Conservation (phyloP, 805 yeast species). For the Zygosaccharomyces bailii region DNA sequence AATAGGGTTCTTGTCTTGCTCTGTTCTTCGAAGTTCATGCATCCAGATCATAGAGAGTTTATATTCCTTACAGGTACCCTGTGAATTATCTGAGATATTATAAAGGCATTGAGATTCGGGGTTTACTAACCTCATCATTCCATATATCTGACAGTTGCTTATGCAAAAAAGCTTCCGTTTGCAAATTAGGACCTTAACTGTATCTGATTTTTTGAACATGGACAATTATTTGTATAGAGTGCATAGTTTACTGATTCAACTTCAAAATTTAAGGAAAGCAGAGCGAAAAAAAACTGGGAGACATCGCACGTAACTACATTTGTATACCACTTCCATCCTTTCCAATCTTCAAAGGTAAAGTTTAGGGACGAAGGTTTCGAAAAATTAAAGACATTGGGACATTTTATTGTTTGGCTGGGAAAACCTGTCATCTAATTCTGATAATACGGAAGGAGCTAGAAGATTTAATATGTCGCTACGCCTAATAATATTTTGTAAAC, state of each 20-base stretch:
- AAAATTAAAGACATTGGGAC: not conserved
- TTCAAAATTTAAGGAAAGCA: not conserved
- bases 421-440: conserved; percentile 1
- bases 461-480: not conserved
- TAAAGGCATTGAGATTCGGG: conserved; percentile 4
- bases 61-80: not conserved
- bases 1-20: no score
- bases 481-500: no score
- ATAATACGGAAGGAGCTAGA: not conserved
- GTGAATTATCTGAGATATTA: not conserved
- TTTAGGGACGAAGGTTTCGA: not conserved
- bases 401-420: conserved; percentile 5
- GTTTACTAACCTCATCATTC: conserved; percentile 1
- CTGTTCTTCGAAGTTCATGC: no score
- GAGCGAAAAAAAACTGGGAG: conserved; percentile 1
- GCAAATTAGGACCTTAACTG: not conserved
- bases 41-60: not conserved
- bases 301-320: not conserved
- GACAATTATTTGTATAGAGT: conserved; percentile 1
- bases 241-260: conserved; percentile 3
- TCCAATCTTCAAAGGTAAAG: not conserved
- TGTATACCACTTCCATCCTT: not conserved
- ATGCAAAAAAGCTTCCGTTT: conserved; percentile 1
- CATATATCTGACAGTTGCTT: conserved; percentile 3
- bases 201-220: conserved; percentile 5